Evolutionary conservation across 1,139 yeast genomes (phyloP), one percentile per base, ranked within the genome.

Genomic region (Candida sp.): DNA sequence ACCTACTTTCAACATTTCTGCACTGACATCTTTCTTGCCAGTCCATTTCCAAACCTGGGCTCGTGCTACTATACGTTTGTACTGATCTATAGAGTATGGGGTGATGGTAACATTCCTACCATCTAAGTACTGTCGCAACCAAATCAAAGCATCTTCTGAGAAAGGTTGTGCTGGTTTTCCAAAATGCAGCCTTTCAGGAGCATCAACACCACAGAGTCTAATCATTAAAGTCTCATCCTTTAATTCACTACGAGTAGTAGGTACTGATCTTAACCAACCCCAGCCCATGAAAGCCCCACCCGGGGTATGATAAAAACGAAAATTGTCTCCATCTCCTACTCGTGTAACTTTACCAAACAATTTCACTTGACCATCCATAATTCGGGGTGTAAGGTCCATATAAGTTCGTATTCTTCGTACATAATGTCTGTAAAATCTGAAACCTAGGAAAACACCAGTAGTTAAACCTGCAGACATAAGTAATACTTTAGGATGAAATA

Each of bases 281-380:
- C 99, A 93, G 0, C 99, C 99, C 4, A 84, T 78, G 1, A 83
- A 56, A 0, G 75, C 46, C 0, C 99, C 99, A 3, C 98, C 98
- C 0, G 99, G 99, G 0, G 95, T 84, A 60, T 93, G 99, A 57
- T 74, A 93, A 52, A 93, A 80, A 43, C 93, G 84, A 62, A 93
- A 93, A 58, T 91, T 91, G 60, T 93, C 99, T 4, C 97, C 99
- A 63, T 93, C 99, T 0, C 98, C 98, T 0, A 93, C 99, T 3
- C 95, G 72, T 0, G 97, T 88, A 4, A 91, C 97, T 44, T 76
- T 73, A 0, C 99, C 99, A 45, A 78, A 76, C n/a, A 91, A 51
- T 27, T 53, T 54, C 5, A 58, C 55, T 33, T 58, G 55, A n/a
- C 53, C 56, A 27, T 66, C 69, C n/a, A 73, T 51, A 6, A 69